Base-by-base conservation (phyloP, 345 rosid species). In the Eucalyptus sp. region DNA sequence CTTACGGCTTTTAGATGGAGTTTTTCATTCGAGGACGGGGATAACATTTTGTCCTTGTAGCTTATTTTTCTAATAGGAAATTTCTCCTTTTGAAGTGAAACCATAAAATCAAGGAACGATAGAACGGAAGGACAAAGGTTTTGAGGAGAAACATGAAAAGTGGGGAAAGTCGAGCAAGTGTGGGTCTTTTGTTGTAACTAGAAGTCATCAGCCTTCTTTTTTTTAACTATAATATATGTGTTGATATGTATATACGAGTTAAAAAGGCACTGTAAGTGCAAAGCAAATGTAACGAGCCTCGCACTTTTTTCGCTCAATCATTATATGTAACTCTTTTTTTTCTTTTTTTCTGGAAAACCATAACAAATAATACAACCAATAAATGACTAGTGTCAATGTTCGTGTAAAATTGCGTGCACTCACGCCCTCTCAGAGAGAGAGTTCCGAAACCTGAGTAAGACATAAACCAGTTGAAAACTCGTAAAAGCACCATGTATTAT, bases 401-500 rank as follows among this genome's bases (percentile, higher is more conserved):
- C 25, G 13, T 71, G 81, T 18, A 71, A 17, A 71, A 17, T 71
- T 37, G 20, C 8, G 1, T 60, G 66, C 52, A 50, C 52, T 15
- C 18, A 3, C 0, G 18, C 54, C 54, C 6, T 9, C 81, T 17
- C 12, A 64, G 76, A 64, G 76, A 66, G 80, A 68, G 80, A 68
- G 80, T 16, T 8, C 25, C 13, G 5, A 71, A 87, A 97, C 99
- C 98, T 97, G 97, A 76, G 97, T 90, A 93, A 97, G 93, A 93
- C 99, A 98, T 90, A 91, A 88, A 79, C 99, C 98, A 89, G 97
- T 92, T 50, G 96, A 93, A 88, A 98, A 92, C 93, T 98, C 97
- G 62, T 96, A 96, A 93, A 98, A 98, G 93, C 97, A 96, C 99
- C 99, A 98, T 31, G 98, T 94, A 88, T 89, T 94, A 89, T 97